These are phyloP conservation scores for Saksenaea oblongispora DNA, from an alignment of 371 early-diverging fungal species.

Conservation along the genomic window DNA sequence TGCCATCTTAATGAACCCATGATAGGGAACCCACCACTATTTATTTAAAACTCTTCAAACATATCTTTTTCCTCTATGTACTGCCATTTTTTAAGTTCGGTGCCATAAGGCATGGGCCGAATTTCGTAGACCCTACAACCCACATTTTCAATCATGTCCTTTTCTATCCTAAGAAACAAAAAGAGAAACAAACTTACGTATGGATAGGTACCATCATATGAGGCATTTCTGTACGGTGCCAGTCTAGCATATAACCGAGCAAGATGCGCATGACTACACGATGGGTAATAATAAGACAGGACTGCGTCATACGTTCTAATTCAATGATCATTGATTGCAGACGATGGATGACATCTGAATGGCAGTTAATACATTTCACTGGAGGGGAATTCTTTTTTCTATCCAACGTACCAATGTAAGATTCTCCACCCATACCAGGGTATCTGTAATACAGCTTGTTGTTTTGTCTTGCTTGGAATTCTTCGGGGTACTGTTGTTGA, in stretches of 20 bases:
- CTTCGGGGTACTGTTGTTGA: slow-evolving; percentile 63
- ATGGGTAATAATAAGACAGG: slow-evolving; percentile 76
- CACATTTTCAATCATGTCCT: background rate
- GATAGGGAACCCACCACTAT: background rate
- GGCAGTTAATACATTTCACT: no score
- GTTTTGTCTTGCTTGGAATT: slow-evolving; percentile 61
- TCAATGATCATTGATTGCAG: slow-evolving; percentile 83
- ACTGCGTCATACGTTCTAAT: slow-evolving; percentile 77
- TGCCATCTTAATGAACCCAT: no score
- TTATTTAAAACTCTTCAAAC: slow-evolving; percentile 45
- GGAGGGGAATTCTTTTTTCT: background rate
- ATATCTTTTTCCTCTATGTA: slow-evolving; percentile 55
- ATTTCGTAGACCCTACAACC: slow-evolving; percentile 44
- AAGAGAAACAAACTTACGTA: slow-evolving; percentile 43
- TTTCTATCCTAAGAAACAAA: slow-evolving; percentile 10
- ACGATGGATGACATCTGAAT: slow-evolving; percentile 80
- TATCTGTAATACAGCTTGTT: slow-evolving; percentile 84
- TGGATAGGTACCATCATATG: slow-evolving; percentile 58
- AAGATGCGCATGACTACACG: slow-evolving; percentile 75
- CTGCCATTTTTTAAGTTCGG: slow-evolving; percentile 59
- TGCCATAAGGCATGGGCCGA: slow-evolving; percentile 83
- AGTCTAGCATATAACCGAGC: slow-evolving; percentile 74
- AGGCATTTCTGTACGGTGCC: slow-evolving; percentile 71
- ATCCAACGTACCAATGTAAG: slow-evolving; percentile 51
- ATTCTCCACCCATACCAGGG: slow-evolving; percentile 86